phyloP scores from a whole-genome alignment of 352 stramenopile genomes.

The Phytophthora rubi region DNA sequence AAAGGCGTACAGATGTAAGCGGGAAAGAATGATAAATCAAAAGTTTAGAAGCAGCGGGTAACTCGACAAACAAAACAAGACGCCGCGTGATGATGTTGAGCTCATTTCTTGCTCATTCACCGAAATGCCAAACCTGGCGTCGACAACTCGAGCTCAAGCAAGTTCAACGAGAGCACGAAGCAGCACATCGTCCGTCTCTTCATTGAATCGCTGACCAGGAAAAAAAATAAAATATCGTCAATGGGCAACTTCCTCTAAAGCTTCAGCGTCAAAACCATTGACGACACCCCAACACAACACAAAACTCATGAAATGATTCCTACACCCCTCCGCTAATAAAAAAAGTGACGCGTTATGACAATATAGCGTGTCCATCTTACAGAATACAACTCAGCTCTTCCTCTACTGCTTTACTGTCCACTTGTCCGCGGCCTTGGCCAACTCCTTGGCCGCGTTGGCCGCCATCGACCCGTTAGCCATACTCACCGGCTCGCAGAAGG shows the following conservation, averaged over 20 bases:
- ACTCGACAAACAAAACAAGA: constrained; percentile 26
- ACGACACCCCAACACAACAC: background rate
- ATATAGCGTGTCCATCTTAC: constrained; percentile 2
- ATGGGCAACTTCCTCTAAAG: background rate
- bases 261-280: background rate
- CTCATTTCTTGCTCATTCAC: constrained; percentile 1
- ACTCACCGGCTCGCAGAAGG: constrained; percentile 56
- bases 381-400: background rate
- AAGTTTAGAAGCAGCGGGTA: constrained; percentile 40
- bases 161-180: constrained; percentile 13
- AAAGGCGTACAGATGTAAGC: constrained; percentile 10
- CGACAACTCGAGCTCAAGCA: constrained; percentile 11
- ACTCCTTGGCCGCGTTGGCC: constrained; percentile 6
- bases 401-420: constrained; percentile 27
- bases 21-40: constrained; percentile 30
- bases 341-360: constrained; percentile 25
- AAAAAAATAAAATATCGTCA: constrained; percentile 12
- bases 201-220: background rate
- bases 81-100: constrained; percentile 18
- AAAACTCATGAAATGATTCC: background rate
- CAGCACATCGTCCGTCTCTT: constrained; percentile 1
- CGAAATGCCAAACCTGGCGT: constrained; percentile 9
- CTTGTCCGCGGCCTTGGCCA: background rate
- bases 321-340: constrained; percentile 21
- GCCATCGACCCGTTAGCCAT: constrained; percentile 19